Percentiles rank a stretch among this genome's conserved stretches.
phyloP scores from a whole-genome alignment of 176 grass and related monocot genomes.

The Secale cereale region DNA sequence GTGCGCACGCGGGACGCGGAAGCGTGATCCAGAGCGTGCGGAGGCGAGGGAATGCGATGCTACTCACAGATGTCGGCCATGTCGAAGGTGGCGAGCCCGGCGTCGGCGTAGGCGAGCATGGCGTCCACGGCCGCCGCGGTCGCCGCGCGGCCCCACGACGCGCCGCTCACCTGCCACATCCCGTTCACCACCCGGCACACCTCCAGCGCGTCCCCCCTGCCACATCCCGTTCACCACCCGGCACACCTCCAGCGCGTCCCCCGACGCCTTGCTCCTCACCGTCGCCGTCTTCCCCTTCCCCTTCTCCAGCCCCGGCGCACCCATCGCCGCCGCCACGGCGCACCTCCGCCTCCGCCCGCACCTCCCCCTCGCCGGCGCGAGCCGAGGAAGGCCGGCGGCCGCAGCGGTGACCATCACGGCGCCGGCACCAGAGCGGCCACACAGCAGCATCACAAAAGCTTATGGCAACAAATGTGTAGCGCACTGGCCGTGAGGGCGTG shows the following conservation, averaged over 20 bases:
- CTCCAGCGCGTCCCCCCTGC: constrained; percentile 54
- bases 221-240: constrained; percentile 65
- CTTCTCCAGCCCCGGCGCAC: neutral
- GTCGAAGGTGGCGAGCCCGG: constrained; percentile 66
- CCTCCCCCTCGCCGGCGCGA: neutral
- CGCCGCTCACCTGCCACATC: constrained; percentile 58
- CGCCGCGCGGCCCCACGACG: constrained; percentile 50
- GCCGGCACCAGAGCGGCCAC: neutral
- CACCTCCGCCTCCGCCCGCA: neutral
- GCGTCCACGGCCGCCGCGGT: constrained; percentile 43
- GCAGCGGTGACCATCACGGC: neutral
- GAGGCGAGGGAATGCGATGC: neutral
- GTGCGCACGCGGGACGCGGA: neutral
- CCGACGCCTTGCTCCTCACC: constrained; percentile 31
- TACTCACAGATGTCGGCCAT: constrained; percentile 64
- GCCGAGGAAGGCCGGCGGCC: neutral
- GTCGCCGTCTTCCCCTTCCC: constrained; percentile 30
- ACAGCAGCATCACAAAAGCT: neutral
- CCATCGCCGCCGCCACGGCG: neutral
- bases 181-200: constrained; percentile 61
- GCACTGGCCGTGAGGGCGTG: neutral
- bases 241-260: constrained; percentile 55
- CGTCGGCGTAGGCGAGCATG: constrained; percentile 67
- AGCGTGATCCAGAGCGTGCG: constrained; percentile 1
- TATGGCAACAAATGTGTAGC: neutral